These are phyloP conservation scores for Vaucheria bursata DNA, from an alignment of 352 stramenopile species.

Conservation along the genomic window DNA sequence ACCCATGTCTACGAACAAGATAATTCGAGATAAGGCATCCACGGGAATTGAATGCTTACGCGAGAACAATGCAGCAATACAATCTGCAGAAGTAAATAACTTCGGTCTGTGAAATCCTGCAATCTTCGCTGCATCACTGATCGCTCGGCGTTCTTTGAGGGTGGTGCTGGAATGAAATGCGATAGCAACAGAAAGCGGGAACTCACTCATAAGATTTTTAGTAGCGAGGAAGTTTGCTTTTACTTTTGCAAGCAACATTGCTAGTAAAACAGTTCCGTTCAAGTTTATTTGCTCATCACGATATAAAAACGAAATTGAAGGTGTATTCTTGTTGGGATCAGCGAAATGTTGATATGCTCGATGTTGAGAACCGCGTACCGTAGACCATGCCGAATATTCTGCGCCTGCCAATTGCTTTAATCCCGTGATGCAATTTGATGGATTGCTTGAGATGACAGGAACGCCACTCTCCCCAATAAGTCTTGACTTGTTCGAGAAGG, in stretches of 20 bases:
- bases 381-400: conserved; percentile 15
- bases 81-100: conserved; percentile 26
- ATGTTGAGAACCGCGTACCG: conserved; percentile 8
- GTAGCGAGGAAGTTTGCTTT: conserved; percentile 8
- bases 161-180: not conserved
- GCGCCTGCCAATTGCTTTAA: conserved; percentile 31
- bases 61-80: conserved; percentile 53
- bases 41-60: conserved; percentile 63
- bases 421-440: conserved; percentile 60
- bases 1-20: conserved; percentile 76
- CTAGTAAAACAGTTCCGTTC: conserved; percentile 33
- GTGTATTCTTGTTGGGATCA: conserved; percentile 4
- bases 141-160: conserved; percentile 13
- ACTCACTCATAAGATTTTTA: not conserved
- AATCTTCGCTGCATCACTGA: conserved; percentile 32
- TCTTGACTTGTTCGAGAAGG: conserved; percentile 71
- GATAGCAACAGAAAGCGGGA: not conserved
- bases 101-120: conserved; percentile 19
- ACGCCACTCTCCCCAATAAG: conserved; percentile 71
- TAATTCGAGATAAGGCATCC: conserved; percentile 53
- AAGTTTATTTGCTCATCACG: conserved; percentile 18
- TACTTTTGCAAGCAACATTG: conserved; percentile 30
- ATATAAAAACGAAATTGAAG: conserved; percentile 22
- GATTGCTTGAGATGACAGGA: conserved; percentile 68
- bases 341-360: conserved; percentile 12